Base-by-base conservation (phyloP, 305 asterid species). In the Fraxinus paxiana region DNA sequence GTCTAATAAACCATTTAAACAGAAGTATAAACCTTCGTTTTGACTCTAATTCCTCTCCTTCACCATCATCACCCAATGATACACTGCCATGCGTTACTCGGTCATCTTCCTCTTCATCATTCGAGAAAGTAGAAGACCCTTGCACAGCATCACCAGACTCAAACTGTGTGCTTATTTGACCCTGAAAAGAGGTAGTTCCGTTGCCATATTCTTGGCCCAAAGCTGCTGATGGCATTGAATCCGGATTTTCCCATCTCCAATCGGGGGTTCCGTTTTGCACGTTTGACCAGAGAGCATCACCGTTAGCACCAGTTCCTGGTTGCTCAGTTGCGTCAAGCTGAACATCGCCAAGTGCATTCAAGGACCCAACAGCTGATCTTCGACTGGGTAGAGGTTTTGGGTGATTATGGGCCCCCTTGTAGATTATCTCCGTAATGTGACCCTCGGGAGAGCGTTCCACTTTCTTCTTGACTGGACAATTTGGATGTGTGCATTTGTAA, bases 41-140 rank as follows among this genome's bases (percentile, higher is more conserved):
- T 18, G 98, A 91, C 83, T 95, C 97, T 0, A 90, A 86, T 85
- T 94, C 99, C 80, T 94, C 97, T 80, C 92, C 98, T 91, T 90
- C 99, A 65, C 90, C 97, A 2, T 90, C 97, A 80, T 85, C 83
- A 33, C 93, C 96, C 81, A 93, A 79, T 1, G 98, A 92, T 13
- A 85, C 90, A 80, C 98, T 95, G 82, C 91, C 93, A 78, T 87
- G 96, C 2, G 96, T 91, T 4, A 75, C 93, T 1, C 90, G 92
- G 1, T 92, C 37, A 30, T 67, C 73, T 67, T 67, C 97, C 51
- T 94, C 96, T 82, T 92, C 98, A 28, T 91, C 96, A 77, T 94
- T 94, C 71, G 97, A 92, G 84, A 91, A 85, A 79, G 90, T 90
- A 61, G 91, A 89, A 71, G 97, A 90, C n/a, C 83, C 87, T 65